Base-by-base conservation (phyloP, 495 filamentous ascomycete genomes). In the Aspergillus sclerotiicarbonarius region DNA sequence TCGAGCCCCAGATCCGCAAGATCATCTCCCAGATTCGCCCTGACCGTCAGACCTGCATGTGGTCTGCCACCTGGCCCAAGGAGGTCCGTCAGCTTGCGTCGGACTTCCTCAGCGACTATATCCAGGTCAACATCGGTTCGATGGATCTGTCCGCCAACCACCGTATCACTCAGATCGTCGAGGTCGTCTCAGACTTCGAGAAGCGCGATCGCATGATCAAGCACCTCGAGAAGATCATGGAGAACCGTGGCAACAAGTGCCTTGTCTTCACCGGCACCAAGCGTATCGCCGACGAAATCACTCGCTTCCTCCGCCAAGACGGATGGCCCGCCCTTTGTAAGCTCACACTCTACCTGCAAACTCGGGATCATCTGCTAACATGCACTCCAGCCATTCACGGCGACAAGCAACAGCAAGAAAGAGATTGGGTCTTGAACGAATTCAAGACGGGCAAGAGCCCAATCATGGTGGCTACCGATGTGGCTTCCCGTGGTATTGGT, bases 51-150 rank as follows among this genome's bases (percentile, higher is more conserved):
- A 98, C 94, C 60, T 96, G 92, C 85, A 98, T 98, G 94, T 98
- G 94, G 94, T 98, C 94, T 56, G 94, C 94, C 65, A 98, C 94
- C 8, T 98, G 94, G 94, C 94, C 94, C 60, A 98, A 98, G 85
- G 94, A 98, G 72, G 93, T 98, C 63, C 92, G 94, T 64, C 88
- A 90, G 69, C 81, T 98, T 57, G 94, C 94, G n/a, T 82, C 89
- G 32, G 94, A 98, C 71, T 98, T 95, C 82, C 83, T 96, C 63
- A 87, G 87, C 67, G 88, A 98, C 69, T 97, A 93, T 77, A 98
- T 98, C 68, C 94, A 98, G 77, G 94, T 98, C 74, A 98, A 98
- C 79, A 93, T 98, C 72, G 94, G 94, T 69, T 98, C 94, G 49
- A 83, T 94, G 82, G 94, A 98, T 55, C 82, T 98, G 37, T 91